Conservation (phyloP, 495 filamentous ascomycete species). For the Trichocladium antarcticum region DNA sequence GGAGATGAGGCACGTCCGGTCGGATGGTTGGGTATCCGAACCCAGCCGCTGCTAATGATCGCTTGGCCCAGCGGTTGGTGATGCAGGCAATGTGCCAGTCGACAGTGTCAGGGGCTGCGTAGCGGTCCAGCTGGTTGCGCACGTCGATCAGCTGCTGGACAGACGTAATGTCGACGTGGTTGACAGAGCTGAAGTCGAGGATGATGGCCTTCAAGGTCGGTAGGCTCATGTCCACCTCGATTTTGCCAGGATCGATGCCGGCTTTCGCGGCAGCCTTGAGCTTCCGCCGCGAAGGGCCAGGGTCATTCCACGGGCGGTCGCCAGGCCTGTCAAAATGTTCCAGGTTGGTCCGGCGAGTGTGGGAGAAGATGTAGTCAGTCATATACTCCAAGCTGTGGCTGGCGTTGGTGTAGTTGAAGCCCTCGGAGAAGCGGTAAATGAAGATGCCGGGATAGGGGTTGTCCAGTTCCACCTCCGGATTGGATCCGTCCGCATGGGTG, state of each 20-base stretch:
- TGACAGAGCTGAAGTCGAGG: conserved; percentile 89
- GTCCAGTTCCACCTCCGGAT: conserved; percentile 68
- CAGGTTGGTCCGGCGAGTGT: conserved; percentile 69
- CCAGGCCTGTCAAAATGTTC: conserved; percentile 51
- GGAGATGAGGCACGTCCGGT: conserved; percentile 41
- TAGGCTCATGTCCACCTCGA: conserved; percentile 38
- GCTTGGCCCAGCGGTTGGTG: conserved; percentile 96
- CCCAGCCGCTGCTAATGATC: conserved; percentile 79
- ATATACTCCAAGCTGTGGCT: conserved; percentile 82
- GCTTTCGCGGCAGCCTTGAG: conserved; percentile 29
- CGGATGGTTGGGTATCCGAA: conserved; percentile 73
- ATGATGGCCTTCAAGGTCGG: conserved; percentile 86
- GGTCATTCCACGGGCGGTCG: conserved; percentile 94
- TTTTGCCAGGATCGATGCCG: conserved; percentile 22
- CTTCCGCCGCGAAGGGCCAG: conserved; percentile 50
- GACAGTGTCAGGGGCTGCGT: conserved; percentile 69
- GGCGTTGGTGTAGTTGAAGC: conserved; percentile 93
- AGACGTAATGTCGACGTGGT: conserved; percentile 91
- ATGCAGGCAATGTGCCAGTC: conserved; percentile 96
- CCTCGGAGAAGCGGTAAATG: conserved; percentile 95
- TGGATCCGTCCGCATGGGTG: conserved; percentile 78
- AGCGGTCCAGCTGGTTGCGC: conserved; percentile 90
- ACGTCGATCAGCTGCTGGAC: conserved; percentile 94
- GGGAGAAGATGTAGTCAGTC: conserved; percentile 56
- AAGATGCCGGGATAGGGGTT: conserved; percentile 89